phyloP scores from a whole-genome alignment of 1,284 basidiomycete species.

The Ustilago cynodontis region DNA sequence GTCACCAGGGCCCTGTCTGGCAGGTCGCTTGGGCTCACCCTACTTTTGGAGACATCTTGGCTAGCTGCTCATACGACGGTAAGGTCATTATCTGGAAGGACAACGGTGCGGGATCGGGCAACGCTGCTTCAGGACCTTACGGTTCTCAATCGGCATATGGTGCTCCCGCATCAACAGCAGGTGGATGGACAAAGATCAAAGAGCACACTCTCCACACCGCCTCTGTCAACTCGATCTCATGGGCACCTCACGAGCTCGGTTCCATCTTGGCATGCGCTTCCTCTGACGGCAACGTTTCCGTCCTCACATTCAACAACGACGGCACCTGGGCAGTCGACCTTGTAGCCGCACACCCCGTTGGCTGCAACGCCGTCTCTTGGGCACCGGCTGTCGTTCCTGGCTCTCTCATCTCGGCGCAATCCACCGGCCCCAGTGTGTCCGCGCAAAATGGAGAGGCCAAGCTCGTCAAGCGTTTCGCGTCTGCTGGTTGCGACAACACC shows the following conservation, averaged over 20 bases:
- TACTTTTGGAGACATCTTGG: conserved; percentile 89
- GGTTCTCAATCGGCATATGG: conserved; percentile 48
- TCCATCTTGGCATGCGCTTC: conserved; percentile 96
- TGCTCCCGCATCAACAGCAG: conserved; percentile 35
- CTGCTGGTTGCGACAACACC: conserved; percentile 94
- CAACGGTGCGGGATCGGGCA: conserved; percentile 72
- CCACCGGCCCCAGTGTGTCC: conserved; percentile 67
- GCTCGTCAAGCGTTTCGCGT: conserved; percentile 77
- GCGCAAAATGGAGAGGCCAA: conserved; percentile 30
- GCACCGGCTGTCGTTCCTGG: conserved; percentile 90
- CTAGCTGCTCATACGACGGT: conserved; percentile 97
- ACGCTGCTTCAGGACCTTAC: conserved; percentile 71
- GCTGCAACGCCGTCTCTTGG: conserved; percentile 98
- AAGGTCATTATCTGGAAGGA: conserved; percentile 99
- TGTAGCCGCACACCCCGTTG: conserved; percentile 94
- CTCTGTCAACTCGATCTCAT: conserved; percentile 93
- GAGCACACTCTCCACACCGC: conserved; percentile 95
- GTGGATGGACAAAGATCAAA: conserved; percentile 91
- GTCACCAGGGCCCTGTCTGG: conserved; percentile 96
- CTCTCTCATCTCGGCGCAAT: conserved; percentile 72
- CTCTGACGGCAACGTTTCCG: conserved; percentile 97
- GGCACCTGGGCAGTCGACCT: conserved; percentile 96
- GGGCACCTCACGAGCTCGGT: conserved; percentile 97
- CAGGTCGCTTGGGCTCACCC: conserved; percentile 99
- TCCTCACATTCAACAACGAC: conserved; percentile 97